Base-by-base conservation (phyloP, 108 stramenopile species). In the Nitzschia sp. region DNA sequence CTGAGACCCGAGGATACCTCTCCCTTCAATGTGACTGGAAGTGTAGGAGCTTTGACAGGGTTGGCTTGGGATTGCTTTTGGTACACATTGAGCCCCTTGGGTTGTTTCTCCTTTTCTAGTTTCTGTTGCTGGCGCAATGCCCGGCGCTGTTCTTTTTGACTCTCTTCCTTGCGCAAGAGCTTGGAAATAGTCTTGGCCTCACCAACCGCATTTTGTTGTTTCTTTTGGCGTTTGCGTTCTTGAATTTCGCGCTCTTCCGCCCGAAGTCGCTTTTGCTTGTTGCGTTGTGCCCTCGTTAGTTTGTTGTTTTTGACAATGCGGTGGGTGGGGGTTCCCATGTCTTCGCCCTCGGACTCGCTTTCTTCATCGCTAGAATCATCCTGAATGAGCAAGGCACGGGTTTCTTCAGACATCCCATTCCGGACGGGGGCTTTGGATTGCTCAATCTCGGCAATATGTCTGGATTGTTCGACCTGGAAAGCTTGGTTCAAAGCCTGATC, bases 281-380 rank as follows among this genome's bases (percentile, higher is more conserved):
- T 93, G 57, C 92, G 86, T 51, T 93, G 84, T 2, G 92, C 88
- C 41, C 83, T 70, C 21, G 92, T 93, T 56, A 91, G 63, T 53
- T 93, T 93, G 48, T 80, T 86, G 41, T 69, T 69, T 42, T 86
- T 87, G 9, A 53, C 60, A 42, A 81, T 65, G 3, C 74, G 40
- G 17, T 57, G 65, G 3, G 48, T 42, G n/a, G 24, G 42, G 0
- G 55, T 22, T 0, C 15, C 57, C n/a, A 73, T 54, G 15, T 62
- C 56, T 14, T 79, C 57, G 3, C 67, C 52, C 2, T 83, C 76
- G 15, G 66, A 75, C 29, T 89, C 91, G 39, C 81, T 73, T 39
- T 74, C 68, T 29, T 64, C 69, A 21, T 88, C 84, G 0, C 64
- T 64, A 19, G 86, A 83, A 29, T 63, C 57, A 21, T 75, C 73